These are phyloP conservation scores for Phytomonas sp. DNA, from an alignment of 208 protist genomes.

Conservation along the genomic window DNA sequence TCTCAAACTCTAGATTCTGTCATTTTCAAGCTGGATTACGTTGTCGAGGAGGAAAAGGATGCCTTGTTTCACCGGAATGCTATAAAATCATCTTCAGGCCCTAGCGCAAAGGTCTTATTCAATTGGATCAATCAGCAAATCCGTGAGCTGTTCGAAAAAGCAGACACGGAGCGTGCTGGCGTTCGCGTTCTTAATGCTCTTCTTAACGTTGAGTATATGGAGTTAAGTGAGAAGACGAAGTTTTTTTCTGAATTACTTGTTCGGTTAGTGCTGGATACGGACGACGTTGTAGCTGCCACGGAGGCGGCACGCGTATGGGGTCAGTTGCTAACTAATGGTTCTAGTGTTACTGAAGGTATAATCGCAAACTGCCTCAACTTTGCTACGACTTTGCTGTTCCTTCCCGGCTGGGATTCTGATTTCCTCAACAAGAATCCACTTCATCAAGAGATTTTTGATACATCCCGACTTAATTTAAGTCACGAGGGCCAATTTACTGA, in stretches of 20 bases:
- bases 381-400: conserved; percentile 8
- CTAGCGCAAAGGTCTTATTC: conserved; percentile 37
- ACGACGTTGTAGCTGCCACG: conserved; percentile 23
- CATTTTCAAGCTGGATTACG: conserved; percentile 75
- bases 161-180: conserved; percentile 49
- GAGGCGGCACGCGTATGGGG: conserved; percentile 78
- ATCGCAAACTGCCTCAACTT: conserved; percentile 49
- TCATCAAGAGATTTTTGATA: conserved; percentile 1
- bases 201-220: conserved; percentile 72
- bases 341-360: conserved; percentile 65
- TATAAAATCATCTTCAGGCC: conserved; percentile 28
- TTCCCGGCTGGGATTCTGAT: not conserved
- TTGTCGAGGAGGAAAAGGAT: conserved; percentile 84
- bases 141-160: conserved; percentile 50
- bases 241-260: conserved; percentile 66
- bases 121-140: conserved; percentile 76
- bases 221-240: conserved; percentile 63
- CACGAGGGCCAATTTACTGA: not conserved
- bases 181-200: conserved; percentile 60
- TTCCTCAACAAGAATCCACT: conserved; percentile 3
- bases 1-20: conserved; percentile 43
- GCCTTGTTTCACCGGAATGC: conserved; percentile 61
- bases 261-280: conserved; percentile 40
- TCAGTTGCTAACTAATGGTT: conserved; percentile 58
- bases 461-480: not conserved